phyloP scores from a whole-genome alignment of 2,329 filamentous ascomycete species.

The Penicillium sp. region DNA sequence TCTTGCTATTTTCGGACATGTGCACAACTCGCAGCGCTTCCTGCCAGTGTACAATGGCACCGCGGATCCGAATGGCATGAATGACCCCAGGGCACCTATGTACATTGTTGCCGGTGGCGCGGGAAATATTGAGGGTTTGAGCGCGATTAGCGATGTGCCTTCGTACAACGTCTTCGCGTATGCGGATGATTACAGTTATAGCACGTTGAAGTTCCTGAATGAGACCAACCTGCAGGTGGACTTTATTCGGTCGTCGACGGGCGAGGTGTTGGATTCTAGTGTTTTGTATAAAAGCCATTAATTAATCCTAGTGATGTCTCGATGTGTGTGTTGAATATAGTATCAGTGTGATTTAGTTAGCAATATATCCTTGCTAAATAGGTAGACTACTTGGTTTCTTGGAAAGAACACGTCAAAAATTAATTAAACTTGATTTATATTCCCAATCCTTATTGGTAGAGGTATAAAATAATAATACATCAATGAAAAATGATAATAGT shows the following conservation, averaged over 20 bases:
- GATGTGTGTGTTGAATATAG: too few relatives aligned
- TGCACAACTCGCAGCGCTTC: slow-evolving; percentile 57
- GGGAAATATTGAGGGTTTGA: slow-evolving; percentile 55
- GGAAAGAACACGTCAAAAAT: too few relatives aligned
- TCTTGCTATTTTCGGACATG: slow-evolving; percentile 54
- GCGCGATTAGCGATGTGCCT: slow-evolving; percentile 38
- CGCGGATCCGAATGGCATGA: slow-evolving; percentile 42
- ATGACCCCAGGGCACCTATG: slow-evolving; percentile 52
- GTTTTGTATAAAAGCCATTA: slow-evolving; percentile 48
- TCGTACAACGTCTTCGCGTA: slow-evolving; percentile 34
- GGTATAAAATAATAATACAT: background rate
- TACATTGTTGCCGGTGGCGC: slow-evolving; percentile 56
- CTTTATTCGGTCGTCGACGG: slow-evolving; percentile 49
- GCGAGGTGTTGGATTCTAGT: slow-evolving; percentile 47
- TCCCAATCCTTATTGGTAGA: background rate
- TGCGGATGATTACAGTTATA: slow-evolving; percentile 49
- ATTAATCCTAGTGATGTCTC: too few relatives aligned
- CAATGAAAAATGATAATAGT: background rate
- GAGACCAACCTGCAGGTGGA: slow-evolving; percentile 46
- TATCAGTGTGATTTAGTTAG: too few relatives aligned
- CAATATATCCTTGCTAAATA: too few relatives aligned
- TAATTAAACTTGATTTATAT: background rate
- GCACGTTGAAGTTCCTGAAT: slow-evolving; percentile 46
- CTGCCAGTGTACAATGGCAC: slow-evolving; percentile 23
- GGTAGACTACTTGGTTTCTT: too few relatives aligned